phyloP scores from a whole-genome alignment of 805 yeast genomes.

The Lipomyces anomalus region DNA sequence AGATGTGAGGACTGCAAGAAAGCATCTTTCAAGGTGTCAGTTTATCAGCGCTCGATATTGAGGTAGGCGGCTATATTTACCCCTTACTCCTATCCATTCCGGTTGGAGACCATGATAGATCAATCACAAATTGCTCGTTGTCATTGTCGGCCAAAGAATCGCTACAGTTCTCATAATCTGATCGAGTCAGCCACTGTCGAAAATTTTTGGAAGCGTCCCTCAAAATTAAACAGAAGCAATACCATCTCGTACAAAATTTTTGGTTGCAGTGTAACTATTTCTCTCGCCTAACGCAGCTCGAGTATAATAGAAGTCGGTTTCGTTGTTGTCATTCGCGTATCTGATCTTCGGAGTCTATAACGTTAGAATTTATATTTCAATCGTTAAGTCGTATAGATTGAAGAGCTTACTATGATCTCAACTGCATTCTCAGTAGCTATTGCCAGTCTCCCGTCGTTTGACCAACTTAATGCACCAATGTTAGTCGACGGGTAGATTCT shows the following conservation, averaged over 20 bases:
- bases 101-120: constrained; percentile 6
- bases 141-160: constrained; percentile 1
- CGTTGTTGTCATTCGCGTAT: neutral
- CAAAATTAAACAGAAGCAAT: neutral
- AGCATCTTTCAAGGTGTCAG: too few relatives aligned
- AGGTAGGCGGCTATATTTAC: neutral
- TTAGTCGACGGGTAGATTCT: constrained; percentile 9
- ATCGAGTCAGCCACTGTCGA: neutral
- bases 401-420: neutral
- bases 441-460: constrained; percentile 16
- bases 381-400: too few relatives aligned
- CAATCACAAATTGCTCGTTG: neutral
- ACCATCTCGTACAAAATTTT: neutral
- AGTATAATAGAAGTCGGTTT: neutral
- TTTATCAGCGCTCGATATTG: neutral
- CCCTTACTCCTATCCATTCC: neutral
- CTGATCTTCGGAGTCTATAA: constrained; percentile 2
- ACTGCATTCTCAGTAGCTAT: neutral
- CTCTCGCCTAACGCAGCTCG: neutral
- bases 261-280: neutral
- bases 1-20: constrained; percentile 4
- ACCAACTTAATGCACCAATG: constrained; percentile 7
- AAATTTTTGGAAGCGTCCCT: neutral
- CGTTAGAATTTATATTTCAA: constrained; percentile 5
- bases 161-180: neutral